Evolutionary conservation across 257 asterid species (phyloP), one percentile per base, ranked within the genome.

Genomic region (Oldenlandia corymbosa): DNA sequence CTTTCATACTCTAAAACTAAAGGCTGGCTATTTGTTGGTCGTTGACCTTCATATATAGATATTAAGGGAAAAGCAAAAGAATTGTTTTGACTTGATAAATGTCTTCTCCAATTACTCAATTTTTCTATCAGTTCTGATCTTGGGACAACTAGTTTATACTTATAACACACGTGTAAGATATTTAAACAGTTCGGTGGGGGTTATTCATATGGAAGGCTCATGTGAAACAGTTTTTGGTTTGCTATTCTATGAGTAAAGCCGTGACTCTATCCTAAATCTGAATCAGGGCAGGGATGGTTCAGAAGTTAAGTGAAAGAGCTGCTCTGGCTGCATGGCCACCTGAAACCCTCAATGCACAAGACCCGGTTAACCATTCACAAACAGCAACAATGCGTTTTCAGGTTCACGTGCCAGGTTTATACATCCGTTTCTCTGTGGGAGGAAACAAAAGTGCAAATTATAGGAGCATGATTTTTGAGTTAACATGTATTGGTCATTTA

Each of bases 311-410:
- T 75, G 71, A 82, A 71, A 80, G 95, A 80, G 91, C 88, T 68
- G 84, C 92, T 63, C 70, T 49, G 76, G 91, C 96, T 64, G 97
- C 99, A 14, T 93, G 99, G 99, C 85, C 94, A 24, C 80, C 59
- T 57, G 72, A 66, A 58, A 76, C 68, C 67, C 74, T 26, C 65
- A 71, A 68, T 71, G 77, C 50, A 78, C 72, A 72, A 58, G 85
- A 69, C 49, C 60, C 73, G 53, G 73, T 46, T 34, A 75, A 71
- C 71, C 67, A 67, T 57, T 46, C 83, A 43, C 58, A 65, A 31
- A 65, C 65, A 27, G 32, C 43, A 27, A 75, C 60, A 45, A 64
- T 65, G 54, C 79, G 80, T 34, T 67, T 21, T 66, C 88, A 75
- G 59, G 76, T 80, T 56, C 73, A 61, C 42, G 72, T 60, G 60